Evolutionary conservation across 176 grass and related monocot genomes (phyloP), one percentile per base, ranked within the genome.

Genomic region (Carex littledalei): DNA sequence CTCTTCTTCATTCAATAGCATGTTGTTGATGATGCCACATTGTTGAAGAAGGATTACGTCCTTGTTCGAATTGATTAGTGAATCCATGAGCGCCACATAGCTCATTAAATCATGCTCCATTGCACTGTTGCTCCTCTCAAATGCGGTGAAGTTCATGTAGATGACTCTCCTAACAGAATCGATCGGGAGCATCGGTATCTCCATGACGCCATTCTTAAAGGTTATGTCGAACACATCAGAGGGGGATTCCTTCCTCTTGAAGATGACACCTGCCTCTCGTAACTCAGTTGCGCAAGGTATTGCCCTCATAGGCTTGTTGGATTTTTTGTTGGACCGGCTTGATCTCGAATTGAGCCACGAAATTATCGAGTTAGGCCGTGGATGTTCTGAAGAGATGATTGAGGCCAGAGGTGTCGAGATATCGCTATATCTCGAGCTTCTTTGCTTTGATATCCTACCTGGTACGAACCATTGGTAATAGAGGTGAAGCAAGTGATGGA

Each of bases 261-360:
- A 85, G 39, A 65, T 85, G 16, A 85, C 67, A 3, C 83, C 83
- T 1, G 67, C 63, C 49, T 85, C 65, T 6, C 58, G 67, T n/a
- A 85, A 65, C 66, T 71, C 83, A 4, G 83, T 85, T 59, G 83
- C 83, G 2, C 67, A 85, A 31, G 83, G 83, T 22, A 82, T 82
- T 49, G 79, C 41, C 8, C 41, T 82, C 79, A 64, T 39, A 2
- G 52, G 41, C 12, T 74, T 74, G 70, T 52, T 52, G 9, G 41
- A 1, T 50, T 74, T 74, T 74, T 50, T 74, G 20, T 12, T 6
- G 11, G 70, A 74, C 3, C 4, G 9, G 1, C 43, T 74, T 50
- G 78, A 63, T 12, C 70, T 74, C 11, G 70, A 74, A 74, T 74
- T 50, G 41, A 74, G 43, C 70, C 70, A 74, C 24, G 70, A 74